Base-by-base conservation (phyloP, 306 rosid genomes). In the Dalbergia cochinchinensis region DNA sequence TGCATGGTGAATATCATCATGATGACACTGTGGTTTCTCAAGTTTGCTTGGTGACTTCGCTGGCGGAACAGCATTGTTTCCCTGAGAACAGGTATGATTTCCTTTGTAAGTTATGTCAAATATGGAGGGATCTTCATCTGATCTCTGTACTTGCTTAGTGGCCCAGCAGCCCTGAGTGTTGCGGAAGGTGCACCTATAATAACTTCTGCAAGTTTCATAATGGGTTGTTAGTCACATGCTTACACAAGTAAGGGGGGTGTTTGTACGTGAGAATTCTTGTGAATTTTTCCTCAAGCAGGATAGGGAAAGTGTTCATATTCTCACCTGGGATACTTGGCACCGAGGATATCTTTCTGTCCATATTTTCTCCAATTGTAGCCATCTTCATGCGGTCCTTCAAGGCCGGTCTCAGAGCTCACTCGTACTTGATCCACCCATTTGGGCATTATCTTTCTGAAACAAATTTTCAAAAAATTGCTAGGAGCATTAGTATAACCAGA, bases 361-460 rank as follows among this genome's bases (percentile, higher is more conserved):
- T 94, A 94, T 78, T 92, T 94, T 89, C 98, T 89, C 98, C 98
- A 94, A 85, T 86, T 89, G 67, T 80, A 89, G 79, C 98, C 97
- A 68, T 94, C 98, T 26, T 94, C 97, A 4, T 85, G 90, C 26
- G 97, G 82, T 64, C 97, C 98, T 83, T 90, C 98, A 35, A 92
- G 81, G 42, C 96, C 89, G 35, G 80, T 94, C 77, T 89, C 98
- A 6, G 88, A 86, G 85, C 76, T 85, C 66, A 92, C 89, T 87
- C 88, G 88, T 51, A 87, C 88, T 54, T 87, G 96, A 55, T 91
- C 91, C 54, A 85, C 85, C 90, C 89, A 92, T 80, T 86, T 91
- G 33, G 93, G 90, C 83, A 78, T 18, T 50, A 50, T 72, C 92
- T 91, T 93, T 91, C 98, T 91, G 97, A 78, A 83, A 82, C 33